A percentile compares a stretch with the other conserved stretches of the same genome.
Conservation (phyloP, 345 rosid species). For the Theobroma cacao region DNA sequence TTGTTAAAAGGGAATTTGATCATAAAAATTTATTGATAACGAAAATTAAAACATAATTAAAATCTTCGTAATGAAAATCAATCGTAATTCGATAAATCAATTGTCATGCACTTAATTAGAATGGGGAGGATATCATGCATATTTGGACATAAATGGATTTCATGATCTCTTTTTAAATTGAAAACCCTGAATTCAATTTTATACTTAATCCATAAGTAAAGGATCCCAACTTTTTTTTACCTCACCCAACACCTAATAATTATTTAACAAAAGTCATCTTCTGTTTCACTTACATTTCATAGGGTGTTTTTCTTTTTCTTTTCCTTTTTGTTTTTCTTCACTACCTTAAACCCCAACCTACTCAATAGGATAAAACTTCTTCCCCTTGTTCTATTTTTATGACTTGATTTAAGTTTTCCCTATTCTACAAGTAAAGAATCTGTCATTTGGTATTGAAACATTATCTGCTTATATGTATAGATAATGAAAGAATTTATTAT, state of each 20-base stretch:
- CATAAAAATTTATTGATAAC: too few relatives aligned
- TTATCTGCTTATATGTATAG: background rate
- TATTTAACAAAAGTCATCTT: background rate
- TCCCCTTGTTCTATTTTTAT: background rate
- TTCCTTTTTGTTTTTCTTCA: too few relatives aligned
- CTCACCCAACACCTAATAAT: background rate
- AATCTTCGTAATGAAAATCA: too few relatives aligned
- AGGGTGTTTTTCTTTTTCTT: background rate
- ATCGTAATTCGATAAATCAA: background rate
- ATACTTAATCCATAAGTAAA: background rate
- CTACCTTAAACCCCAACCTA: background rate
- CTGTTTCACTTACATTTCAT: background rate
- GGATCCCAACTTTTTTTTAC: background rate
- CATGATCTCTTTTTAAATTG: too few relatives aligned
- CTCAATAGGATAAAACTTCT: background rate
- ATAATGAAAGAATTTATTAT: background rate
- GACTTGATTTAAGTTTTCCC: constrained; percentile 6
- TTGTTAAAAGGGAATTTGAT: background rate
- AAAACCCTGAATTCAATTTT: too few relatives aligned
- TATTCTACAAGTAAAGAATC: constrained; percentile 5
- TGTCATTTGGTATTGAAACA: background rate
- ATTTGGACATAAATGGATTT: background rate
- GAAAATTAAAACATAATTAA: too few relatives aligned
- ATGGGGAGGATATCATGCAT: too few relatives aligned
- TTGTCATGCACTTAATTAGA: background rate